phyloP scores from a whole-genome alignment of 306 rosid genomes.

The Sicyos edulis region DNA sequence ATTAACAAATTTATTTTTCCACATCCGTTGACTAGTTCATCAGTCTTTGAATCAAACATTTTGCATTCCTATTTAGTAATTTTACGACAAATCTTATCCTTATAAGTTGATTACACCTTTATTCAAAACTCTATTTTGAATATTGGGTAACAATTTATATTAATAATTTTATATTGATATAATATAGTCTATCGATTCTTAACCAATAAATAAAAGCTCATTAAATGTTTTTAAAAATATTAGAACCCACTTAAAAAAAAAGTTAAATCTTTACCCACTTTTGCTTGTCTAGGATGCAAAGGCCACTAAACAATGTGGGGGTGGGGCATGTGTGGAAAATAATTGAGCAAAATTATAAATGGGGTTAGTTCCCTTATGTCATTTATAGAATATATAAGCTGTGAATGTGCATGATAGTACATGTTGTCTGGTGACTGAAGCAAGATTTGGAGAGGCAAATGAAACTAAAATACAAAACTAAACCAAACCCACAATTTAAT shows the following conservation, averaged over 20 bases:
- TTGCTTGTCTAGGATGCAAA: slow-evolving; percentile 15
- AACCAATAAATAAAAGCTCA: no score
- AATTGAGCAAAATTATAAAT: slow-evolving; percentile 8
- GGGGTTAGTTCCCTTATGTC: slow-evolving; percentile 20
- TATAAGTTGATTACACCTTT: no score
- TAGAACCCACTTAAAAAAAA: slow-evolving; percentile 6
- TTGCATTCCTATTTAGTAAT: no score
- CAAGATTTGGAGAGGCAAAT: slow-evolving; percentile 14
- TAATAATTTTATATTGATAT: no score
- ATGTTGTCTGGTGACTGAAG: slow-evolving; percentile 14
- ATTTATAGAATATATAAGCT: slow-evolving; percentile 10
- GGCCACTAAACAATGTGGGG: slow-evolving; percentile 13
- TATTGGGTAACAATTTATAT: no score
- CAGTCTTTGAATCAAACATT: not conserved
- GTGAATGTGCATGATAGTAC: slow-evolving; percentile 17
- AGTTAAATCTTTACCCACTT: slow-evolving; percentile 1
- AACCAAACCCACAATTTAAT: not conserved
- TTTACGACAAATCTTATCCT: no score
- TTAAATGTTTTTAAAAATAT: no score
- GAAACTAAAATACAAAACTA: not conserved
- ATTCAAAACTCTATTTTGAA: no score
- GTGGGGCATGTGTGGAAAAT: slow-evolving; percentile 13
- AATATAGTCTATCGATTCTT: no score
- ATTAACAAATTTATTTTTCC: not conserved
- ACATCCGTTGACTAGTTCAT: not conserved